Conservation (phyloP, 192 early-diverging fungal genomes). For the Bifiguratus adelaidae region DNA sequence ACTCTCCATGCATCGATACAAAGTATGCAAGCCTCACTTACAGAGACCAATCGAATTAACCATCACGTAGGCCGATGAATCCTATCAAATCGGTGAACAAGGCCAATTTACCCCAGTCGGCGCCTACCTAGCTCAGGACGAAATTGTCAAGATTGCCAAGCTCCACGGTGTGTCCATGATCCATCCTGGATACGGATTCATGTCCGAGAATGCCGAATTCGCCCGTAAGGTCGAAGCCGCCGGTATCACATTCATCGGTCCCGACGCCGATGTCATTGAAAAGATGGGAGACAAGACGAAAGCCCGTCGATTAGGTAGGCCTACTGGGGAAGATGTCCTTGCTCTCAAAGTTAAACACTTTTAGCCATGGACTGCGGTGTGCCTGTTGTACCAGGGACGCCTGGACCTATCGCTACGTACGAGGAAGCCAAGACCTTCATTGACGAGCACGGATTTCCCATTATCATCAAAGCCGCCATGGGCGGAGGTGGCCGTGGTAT, state of each 20-base stretch:
- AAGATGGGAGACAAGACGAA: slow-evolving; percentile 93
- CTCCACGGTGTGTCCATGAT: slow-evolving; percentile 73
- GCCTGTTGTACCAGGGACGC: slow-evolving; percentile 91
- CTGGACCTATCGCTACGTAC: slow-evolving; percentile 63
- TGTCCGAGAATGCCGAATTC: slow-evolving; percentile 90
- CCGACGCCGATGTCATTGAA: slow-evolving; percentile 73
- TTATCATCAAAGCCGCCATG: slow-evolving; percentile 97
- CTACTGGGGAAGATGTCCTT: neutral
- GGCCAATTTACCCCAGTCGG: slow-evolving; percentile 83
- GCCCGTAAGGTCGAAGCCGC: slow-evolving; percentile 80
- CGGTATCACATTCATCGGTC: slow-evolving; percentile 90
- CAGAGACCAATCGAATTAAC: neutral
- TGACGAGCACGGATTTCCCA: slow-evolving; percentile 74
- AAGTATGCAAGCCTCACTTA: slow-evolving; percentile 33
- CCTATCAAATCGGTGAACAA: slow-evolving; percentile 85
- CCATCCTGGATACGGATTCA: slow-evolving; percentile 96
- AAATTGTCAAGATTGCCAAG: slow-evolving; percentile 83
- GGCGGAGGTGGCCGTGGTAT: slow-evolving; percentile 96
- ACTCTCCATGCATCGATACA: slow-evolving; percentile 87
- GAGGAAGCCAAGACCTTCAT: slow-evolving; percentile 64
- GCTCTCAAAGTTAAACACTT: neutral
- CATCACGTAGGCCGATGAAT: slow-evolving; percentile 69
- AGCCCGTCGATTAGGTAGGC: slow-evolving; percentile 67
- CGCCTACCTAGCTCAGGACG: slow-evolving; percentile 89
- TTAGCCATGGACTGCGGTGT: slow-evolving; percentile 68